Conservation (phyloP, 2,329 filamentous ascomycete species). For the Aspergillus bombycis region DNA sequence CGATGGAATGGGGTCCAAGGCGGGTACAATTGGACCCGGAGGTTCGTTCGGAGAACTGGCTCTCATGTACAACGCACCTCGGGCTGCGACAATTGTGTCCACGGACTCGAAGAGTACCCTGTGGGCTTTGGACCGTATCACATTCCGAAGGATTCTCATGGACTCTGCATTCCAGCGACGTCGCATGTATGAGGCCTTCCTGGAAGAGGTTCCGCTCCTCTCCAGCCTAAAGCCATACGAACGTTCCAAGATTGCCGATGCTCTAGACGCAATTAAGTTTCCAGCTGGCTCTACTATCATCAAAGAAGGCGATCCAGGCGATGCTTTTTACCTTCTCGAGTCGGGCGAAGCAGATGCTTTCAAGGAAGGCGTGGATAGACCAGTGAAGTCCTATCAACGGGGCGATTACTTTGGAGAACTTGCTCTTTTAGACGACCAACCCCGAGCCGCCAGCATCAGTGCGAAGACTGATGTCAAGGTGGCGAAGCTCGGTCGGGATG, state of each 20-base stretch:
- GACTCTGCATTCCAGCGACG: conserved; percentile 94
- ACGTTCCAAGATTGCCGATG: conserved; percentile 95
- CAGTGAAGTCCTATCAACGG: conserved; percentile 81
- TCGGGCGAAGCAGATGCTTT: conserved; percentile 83
- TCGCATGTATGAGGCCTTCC: conserved; percentile 95
- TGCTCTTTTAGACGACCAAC: conserved; percentile 88
- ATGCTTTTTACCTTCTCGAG: conserved; percentile 90
- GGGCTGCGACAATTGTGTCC: conserved; percentile 90
- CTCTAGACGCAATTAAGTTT: conserved; percentile 88
- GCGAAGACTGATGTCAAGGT: conserved; percentile 89
- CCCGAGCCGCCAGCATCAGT: conserved; percentile 85
- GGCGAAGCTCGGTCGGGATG: conserved; percentile 86
- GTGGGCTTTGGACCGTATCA: conserved; percentile 93
- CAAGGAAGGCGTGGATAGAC: conserved; percentile 70
- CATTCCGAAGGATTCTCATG: conserved; percentile 97
- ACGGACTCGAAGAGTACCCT: conserved; percentile 77
- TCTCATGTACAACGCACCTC: conserved; percentile 97
- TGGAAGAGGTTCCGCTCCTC: conserved; percentile 89
- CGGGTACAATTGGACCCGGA: conserved; percentile 79
- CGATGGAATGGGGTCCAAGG: conserved; percentile 80
- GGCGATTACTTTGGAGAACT: conserved; percentile 98
- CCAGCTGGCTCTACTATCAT: conserved; percentile 82
- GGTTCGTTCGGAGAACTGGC: conserved; percentile 96
- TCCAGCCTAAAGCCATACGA: conserved; percentile 86
- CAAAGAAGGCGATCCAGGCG: conserved; percentile 84